Base-by-base conservation (phyloP, 2,329 filamentous ascomycete genomes). In the Arthrobotrys entomopaga region DNA sequence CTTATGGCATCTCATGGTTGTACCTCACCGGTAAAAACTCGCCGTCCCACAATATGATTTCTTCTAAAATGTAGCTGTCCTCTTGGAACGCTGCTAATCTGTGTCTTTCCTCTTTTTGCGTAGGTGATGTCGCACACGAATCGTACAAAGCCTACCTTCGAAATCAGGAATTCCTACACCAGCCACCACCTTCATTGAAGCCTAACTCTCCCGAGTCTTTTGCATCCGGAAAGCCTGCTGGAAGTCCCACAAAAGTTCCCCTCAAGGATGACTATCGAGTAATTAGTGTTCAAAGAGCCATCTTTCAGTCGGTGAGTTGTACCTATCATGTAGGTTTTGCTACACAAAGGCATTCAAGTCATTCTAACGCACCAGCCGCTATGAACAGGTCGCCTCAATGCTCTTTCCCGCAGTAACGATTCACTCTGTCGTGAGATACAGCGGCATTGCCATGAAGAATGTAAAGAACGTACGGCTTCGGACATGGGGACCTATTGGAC, bases 91-190 rank as follows among this genome's bases (percentile, higher is more conserved):
- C 11, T 29, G 1, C 19, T 49, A 16, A 10, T 49, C 19, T 22
- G 19, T 19, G 3, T 16, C 46, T 11, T 49, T 10, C n/a, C n/a
- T 11, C 5, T 19, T 49, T n/a, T 46, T 5, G 24, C 10, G n/a
- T 16, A 74, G 70, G 95, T 56, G 95, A 99, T 80, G 94, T 98
- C 54, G 86, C 87, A 38, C 90, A 97, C 80, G 95, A 99, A 82
- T 94, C 95, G 4, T 98, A 97, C 84, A 97, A 97, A 81, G 90
- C 94, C 6, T 98, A 97, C 81, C 87, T 91, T 81, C 88, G 91
- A 66, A 98, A 99, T 80, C 91, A 95, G 81, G 86, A 87, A 43
- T 85, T 88, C 0, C 82, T 93, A 20, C 87, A 93, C 78, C 92
- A 92, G 0, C 84, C 89, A 8, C 52, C 57, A 16, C 49, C 75